Evolutionary conservation across 2,329 filamentous ascomycete genomes (phyloP), one percentile per base, ranked within the genome.

Genomic region (Thielaviopsis punctulata): DNA sequence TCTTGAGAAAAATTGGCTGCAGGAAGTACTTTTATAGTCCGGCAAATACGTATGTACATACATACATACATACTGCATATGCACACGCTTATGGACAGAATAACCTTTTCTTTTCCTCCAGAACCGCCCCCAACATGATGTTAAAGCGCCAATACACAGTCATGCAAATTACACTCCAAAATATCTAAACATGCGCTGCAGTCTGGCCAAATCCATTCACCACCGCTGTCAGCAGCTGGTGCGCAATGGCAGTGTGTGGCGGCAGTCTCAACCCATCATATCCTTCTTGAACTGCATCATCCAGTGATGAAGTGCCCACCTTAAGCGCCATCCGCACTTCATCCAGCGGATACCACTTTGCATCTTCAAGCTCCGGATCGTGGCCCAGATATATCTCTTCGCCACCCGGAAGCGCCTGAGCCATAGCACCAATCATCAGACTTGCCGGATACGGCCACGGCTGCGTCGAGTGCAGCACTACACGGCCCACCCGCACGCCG

Each of bases 301-400:
- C 84, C 54, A 95, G 62, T 2, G 74, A 74, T 63, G 79, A 82
- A 0, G 79, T 79, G 5, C 53, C 58, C 8, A 76, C 69, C 53
- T 68, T 67, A 62, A 96, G 66, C 1, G 87, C 90, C 61, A 83
- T 77, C 60, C 79, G 72, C 2, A 95, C 79, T 66, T 95, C 88
- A 1, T 87, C 86, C 30, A 93, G 69, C 0, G 76, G 68, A 60
- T 90, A 90, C 92, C 92, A 98, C 64, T 79, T 83, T 2, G 92
- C 92, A 65, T 84, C 78, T 62, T 95, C 86, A 56, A 98, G 66
- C 69, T 98, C 92, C 0, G 86, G 86, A 63, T 98, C 92, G 64
- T 96, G 84, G 13, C 84, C 80, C 3, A 98, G 69, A 60, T 80
- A 76, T 49, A 98, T 88, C 27, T 67, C 75, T 72, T 98, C 92